Conservation (phyloP, 1,139 yeast genomes). For the Pneumocystis jirovecii region DNA sequence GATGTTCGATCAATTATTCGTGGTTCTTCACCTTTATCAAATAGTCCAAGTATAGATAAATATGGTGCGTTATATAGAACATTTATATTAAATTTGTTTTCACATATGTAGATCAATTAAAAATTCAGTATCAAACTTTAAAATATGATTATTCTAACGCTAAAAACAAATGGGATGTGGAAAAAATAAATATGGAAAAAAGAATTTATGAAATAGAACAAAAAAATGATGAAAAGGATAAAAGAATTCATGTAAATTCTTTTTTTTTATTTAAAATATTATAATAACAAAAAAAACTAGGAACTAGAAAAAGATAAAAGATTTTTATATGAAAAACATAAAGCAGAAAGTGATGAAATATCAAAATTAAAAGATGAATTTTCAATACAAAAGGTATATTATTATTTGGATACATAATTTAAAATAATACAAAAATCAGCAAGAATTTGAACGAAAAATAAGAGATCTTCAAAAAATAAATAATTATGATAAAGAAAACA, state of each 20-base stretch:
- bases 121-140: conserved; percentile 16
- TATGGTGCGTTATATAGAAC: background rate
- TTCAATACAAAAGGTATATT: conserved; percentile 5
- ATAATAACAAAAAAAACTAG: conserved; percentile 13
- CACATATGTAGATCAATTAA: background rate
- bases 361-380: conserved; percentile 21
- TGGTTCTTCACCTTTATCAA: background rate
- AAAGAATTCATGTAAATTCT: conserved; percentile 20
- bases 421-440: background rate
- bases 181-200: conserved; percentile 24
- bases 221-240: conserved; percentile 22
- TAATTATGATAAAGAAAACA: background rate
- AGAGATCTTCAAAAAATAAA: background rate
- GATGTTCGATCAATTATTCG: background rate
- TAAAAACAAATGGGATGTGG: conserved; percentile 23
- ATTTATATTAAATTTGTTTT: background rate
- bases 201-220: conserved; percentile 22
- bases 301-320: conserved; percentile 28
- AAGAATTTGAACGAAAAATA: conserved; percentile 1
- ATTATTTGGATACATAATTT: background rate
- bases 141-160: conserved; percentile 25
- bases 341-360: conserved; percentile 23
- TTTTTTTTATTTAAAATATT: background rate
- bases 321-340: conserved; percentile 30
- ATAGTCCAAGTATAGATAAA: background rate